Evolutionary conservation across 441 rosid species (phyloP), one percentile per base, ranked within the genome.

Genomic region (Bruguiera hainesii): DNA sequence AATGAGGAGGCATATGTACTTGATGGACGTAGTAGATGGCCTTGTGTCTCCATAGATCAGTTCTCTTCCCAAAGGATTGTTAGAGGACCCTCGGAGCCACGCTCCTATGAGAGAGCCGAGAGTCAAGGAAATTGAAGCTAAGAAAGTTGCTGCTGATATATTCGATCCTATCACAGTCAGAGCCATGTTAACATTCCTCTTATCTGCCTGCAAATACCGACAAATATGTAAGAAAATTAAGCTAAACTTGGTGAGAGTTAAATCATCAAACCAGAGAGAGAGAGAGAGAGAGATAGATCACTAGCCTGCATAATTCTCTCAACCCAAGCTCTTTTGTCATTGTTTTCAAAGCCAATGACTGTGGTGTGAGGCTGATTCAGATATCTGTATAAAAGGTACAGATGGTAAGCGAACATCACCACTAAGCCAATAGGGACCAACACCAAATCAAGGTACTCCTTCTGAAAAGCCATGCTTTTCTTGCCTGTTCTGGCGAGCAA

Each of bases 81-180:
- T 78, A 6, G 80, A 62, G 16, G 87, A 75, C 48, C 78, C 81
- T 48, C 89, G 86, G 13, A 90, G 85, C 97, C 93, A 93, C 11
- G 89, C 90, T 46, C 97, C 96, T 46, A 93, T 89, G 0, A 89
- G 79, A 66, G 89, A 89, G 71, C 96, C 70, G 23, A 93, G 64
- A 1, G 93, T 84, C 42, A 93, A 75, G 62, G 89, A 80, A 57
- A 90, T 72, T n/a, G 97, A 74, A 2, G 84, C 81, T 60, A 89
- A 75, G 71, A 75, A 85, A 0, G 93, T 87, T 69, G 97, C 82
- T 52, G 94, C 85, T 16, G 89, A 79, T 28, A 72, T 79, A 71
- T 88, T 88, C 35, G 86, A 75, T 1, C 84, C 69, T 18, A 93
- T 79, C 42, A 93, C 97, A 0, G 78, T 64, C 5, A 90, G 48